Evolutionary conservation across 2,329 filamentous ascomycete genomes (phyloP).

Genomic region (Colletotrichum camelliae): DNA sequence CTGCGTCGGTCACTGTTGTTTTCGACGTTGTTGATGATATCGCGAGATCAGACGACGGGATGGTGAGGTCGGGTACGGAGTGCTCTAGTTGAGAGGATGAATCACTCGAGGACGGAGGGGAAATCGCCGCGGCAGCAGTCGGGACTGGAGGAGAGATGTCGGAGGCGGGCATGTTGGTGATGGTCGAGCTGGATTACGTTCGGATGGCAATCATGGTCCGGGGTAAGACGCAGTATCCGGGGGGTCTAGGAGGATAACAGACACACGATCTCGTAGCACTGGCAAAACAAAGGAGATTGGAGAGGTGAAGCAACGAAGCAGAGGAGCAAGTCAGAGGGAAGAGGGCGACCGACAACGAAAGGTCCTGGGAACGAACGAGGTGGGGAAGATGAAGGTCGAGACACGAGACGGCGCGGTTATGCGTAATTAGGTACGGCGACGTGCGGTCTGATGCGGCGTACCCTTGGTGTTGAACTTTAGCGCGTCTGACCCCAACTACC

Average conservation of each 20-base stretch:
- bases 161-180: slow-evolving; percentile 4
- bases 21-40: neutral
- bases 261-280: neutral
- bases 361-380: slow-evolving; percentile 14
- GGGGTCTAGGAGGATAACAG: neutral
- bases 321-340: neutral
- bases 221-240: neutral
- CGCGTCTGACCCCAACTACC: slow-evolving; percentile 12
- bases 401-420: slow-evolving; percentile 17
- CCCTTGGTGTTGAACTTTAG: slow-evolving; percentile 18
- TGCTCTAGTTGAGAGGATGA: neutral
- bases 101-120: slow-evolving; percentile 4
- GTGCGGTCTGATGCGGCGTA: neutral
- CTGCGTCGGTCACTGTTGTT: slow-evolving; percentile 16
- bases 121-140: neutral
- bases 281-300: neutral
- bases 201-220: slow-evolving; percentile 1
- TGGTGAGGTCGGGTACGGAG: neutral
- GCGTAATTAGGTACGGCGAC: slow-evolving; percentile 14
- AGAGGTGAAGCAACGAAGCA: neutral
- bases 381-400: slow-evolving; percentile 17
- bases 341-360: slow-evolving; percentile 3
- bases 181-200: neutral
- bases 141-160: neutral
- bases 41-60: neutral